Evolutionary conservation across 1,284 basidiomycete species (phyloP).

Genomic region (Butyriboletus appendiculatus): DNA sequence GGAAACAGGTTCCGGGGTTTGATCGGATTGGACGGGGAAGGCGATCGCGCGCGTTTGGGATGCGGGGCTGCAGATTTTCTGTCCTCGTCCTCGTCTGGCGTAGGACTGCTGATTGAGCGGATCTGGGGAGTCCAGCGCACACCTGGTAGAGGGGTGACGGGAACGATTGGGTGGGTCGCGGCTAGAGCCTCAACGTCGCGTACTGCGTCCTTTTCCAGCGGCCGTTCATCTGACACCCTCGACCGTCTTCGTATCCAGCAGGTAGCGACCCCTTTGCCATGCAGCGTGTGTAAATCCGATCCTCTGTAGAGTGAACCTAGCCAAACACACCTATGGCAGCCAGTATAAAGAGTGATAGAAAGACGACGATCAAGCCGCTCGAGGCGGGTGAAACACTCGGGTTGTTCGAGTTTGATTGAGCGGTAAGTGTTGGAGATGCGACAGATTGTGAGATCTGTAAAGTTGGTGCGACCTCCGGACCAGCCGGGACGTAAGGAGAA

Average conservation of each 20-base stretch:
- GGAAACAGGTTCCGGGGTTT: conserved; percentile 5
- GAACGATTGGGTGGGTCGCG: conserved; percentile 17
- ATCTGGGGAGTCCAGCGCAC: conserved; percentile 47
- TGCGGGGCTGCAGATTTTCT: neutral
- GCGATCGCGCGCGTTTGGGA: conserved; percentile 26
- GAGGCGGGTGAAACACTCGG: conserved; percentile 6
- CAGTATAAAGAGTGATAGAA: conserved; percentile 21
- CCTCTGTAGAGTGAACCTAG: neutral
- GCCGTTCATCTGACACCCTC: conserved; percentile 3
- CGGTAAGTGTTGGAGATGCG: neutral
- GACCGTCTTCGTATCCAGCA: conserved; percentile 13
- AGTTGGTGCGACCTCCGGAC: conserved; percentile 7
- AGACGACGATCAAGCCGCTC: neutral
- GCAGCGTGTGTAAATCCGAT: neutral
- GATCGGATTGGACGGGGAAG: conserved; percentile 12
- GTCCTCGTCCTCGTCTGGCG: neutral
- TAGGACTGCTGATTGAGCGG: conserved; percentile 29
- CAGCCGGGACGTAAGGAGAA: conserved; percentile 8
- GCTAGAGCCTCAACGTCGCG: conserved; percentile 23
- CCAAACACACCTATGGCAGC: conserved; percentile 21
- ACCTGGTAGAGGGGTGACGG: conserved; percentile 26
- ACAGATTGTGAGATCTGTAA: neutral
- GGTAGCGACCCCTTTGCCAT: conserved; percentile 9
- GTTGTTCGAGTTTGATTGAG: neutral
- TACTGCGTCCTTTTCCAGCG: neutral